Base-by-base conservation (phyloP, 768 basidiomycete genomes). In the Suillus sp. region DNA sequence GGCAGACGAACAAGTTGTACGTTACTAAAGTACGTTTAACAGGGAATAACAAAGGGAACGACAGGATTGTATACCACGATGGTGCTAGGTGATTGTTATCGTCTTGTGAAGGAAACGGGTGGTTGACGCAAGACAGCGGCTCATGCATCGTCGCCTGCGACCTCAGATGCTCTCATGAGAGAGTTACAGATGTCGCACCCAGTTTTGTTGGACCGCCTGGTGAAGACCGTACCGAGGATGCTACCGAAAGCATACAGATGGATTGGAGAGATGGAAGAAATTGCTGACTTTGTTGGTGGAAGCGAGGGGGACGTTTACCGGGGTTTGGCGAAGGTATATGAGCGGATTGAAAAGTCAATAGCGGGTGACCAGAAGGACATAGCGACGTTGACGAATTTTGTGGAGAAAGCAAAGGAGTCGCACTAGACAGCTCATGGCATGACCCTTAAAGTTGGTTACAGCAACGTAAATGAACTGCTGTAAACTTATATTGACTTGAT, bases 211-310 rank as follows among this genome's bases (percentile, higher is more conserved):
- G 67, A 78, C 64, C 75, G 78, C 25, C 72, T 84, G 55, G 74
- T 75, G 4, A 69, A 68, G 53, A 65, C 65, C 1, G 71, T 86
- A 34, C 82, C 84, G 5, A 62, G 71, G 38, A 85, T 86, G 84
- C 72, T 85, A 22, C 84, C 82, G n/a, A 89, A 87, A 65, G 84
- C 84, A 4, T 87, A 89, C 67, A 78, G 86, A 57, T 88, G 81
- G 82, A 80, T 83, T 16, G 83, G 81, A 53, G 86, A 88, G 75
- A 88, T 86, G 86, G 76, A 83, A 59, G 88, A 89, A 71, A 86
- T 89, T 45, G 79, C 81, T 3, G 76, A 72, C 7, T 88, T 87
- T 70, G 83, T 88, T 11, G 80, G 80, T 10, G 78, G 74, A 8
- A 75, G 69, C 1, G 79, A 81, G 62, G 79, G 78, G 0, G 76